Base-by-base conservation (phyloP, 1,139 yeast genomes). In the Groenewaldozyma auringiensis region DNA sequence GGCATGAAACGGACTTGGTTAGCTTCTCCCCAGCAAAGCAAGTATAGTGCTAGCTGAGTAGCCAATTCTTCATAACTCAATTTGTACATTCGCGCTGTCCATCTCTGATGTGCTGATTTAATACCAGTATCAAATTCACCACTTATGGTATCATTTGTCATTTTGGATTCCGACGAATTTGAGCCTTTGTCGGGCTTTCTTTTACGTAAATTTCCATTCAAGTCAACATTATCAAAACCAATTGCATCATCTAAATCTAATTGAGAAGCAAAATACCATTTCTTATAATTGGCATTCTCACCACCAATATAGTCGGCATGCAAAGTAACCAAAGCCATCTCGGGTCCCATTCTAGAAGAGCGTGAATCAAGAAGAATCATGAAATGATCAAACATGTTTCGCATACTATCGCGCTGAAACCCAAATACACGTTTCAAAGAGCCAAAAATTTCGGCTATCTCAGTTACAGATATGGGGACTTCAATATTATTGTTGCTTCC, bases 21-120 rank as follows among this genome's bases (percentile, higher is more conserved):
- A 0, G 95, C 88, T 61, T 87, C 96, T 0, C 95, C 94, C 96
- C 96, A 87, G 54, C 85, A 77, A 49, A 85, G 65, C 18, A 87
- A 68, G 55, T 81, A 87, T 9, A 87, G 62, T 0, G 83, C 81
- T 9, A 86, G 58, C 54, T 87, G 95, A 37, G 78, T 71, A 1
- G 79, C 71, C 61, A 80, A 73, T 49, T 82, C 81, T 3, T 67
- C 57, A 1, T 83, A 70, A 0, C 78, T 57, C 46, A 80, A 62
- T 3, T 64, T 62, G 46, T 72, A 71, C 88, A 85, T 81, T 52
- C 71, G 76, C 8, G 65, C 58, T 44, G 72, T 73, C 92, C 94
- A 85, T 33, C 57, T 68, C 75, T 40, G 40, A 20, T 32, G 33
- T 40, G 68, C 63, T 40, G 78, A 80, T 52, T 73, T 46, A 11